Evolutionary conservation across 345 rosid genomes (phyloP).

Genomic region (Conringia planisiliqua): DNA sequence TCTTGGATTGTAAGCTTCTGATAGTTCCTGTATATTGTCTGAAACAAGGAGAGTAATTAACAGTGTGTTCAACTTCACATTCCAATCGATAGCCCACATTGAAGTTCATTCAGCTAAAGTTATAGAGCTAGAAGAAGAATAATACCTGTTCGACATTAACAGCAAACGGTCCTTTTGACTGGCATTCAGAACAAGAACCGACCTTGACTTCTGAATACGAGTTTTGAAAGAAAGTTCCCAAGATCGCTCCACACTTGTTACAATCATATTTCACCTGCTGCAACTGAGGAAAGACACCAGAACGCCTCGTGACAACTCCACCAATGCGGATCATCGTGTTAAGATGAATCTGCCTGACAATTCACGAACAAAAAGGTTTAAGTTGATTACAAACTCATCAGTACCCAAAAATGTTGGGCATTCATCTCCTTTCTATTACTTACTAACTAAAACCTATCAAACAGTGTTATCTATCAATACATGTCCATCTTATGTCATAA

Average conservation of each 20-base stretch:
- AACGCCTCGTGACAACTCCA: no score
- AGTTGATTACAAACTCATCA: not conserved
- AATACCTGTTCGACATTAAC: constrained; percentile 90
- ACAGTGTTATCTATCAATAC: no score
- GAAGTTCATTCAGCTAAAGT: not conserved
- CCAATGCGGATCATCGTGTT: no score
- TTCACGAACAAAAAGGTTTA: constrained; percentile 3
- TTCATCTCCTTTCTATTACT: no score
- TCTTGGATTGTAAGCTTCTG: constrained; percentile 97
- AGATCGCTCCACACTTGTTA: constrained; percentile 83
- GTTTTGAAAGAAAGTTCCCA: constrained; percentile 96
- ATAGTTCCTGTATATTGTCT: constrained; percentile 95
- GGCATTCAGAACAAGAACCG: constrained; percentile 98
- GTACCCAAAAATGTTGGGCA: no score
- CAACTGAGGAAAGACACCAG: constrained; percentile 98
- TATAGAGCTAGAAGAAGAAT: not conserved
- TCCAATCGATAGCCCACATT: not conserved
- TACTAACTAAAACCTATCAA: no score
- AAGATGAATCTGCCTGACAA: constrained; percentile 87
- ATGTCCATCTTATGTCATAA: no score
- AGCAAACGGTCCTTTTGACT: constrained; percentile 95
- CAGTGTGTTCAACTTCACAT: not conserved
- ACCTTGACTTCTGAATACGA: constrained; percentile 98
- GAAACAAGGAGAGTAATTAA: constrained; percentile 28
- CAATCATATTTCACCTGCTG: constrained; percentile 99